Percentiles rank a stretch among this genome's conserved stretches.
Conservation (phyloP, 1,284 basidiomycete genomes). For the Trichosporon inkin region DNA sequence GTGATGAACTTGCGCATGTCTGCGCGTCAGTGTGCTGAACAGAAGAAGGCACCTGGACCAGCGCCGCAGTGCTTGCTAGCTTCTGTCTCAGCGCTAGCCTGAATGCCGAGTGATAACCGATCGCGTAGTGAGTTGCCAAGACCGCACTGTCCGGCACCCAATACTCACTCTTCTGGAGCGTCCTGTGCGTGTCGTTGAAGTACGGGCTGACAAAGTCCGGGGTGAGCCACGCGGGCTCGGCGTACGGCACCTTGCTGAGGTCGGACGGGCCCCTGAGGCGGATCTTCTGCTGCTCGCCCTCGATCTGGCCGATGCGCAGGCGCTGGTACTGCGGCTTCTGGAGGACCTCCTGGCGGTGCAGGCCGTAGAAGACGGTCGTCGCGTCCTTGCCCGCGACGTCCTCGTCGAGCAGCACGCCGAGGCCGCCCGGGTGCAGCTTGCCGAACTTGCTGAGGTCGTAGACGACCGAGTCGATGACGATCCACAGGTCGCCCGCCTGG, state of each 20-base stretch:
- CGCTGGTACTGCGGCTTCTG: slow-evolving; percentile 67
- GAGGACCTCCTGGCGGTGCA: slow-evolving; percentile 76
- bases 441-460: slow-evolving; percentile 75
- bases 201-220: slow-evolving; percentile 77
- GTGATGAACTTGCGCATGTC: slow-evolving; percentile 56
- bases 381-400: slow-evolving; percentile 73
- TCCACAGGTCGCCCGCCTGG: slow-evolving; percentile 71
- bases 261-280: slow-evolving; percentile 59
- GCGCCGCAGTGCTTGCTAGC: too few species aligned
- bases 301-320: slow-evolving; percentile 65
- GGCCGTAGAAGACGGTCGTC: slow-evolving; percentile 76
- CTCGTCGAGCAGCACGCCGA: slow-evolving; percentile 66
- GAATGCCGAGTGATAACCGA: not conserved
- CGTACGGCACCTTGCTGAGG: slow-evolving; percentile 65
- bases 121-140: not conserved
- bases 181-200: slow-evolving; percentile 62
- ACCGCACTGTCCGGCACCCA: not conserved
- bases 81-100: not conserved
- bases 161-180: slow-evolving; percentile 46
- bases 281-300: slow-evolving; percentile 60
- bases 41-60: not conserved
- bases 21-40: not conserved
- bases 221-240: slow-evolving; percentile 77
- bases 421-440: slow-evolving; percentile 75
- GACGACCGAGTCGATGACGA: slow-evolving; percentile 75